Conservation (phyloP, 1,139 yeast species). For the Geotrichum candidum region DNA sequence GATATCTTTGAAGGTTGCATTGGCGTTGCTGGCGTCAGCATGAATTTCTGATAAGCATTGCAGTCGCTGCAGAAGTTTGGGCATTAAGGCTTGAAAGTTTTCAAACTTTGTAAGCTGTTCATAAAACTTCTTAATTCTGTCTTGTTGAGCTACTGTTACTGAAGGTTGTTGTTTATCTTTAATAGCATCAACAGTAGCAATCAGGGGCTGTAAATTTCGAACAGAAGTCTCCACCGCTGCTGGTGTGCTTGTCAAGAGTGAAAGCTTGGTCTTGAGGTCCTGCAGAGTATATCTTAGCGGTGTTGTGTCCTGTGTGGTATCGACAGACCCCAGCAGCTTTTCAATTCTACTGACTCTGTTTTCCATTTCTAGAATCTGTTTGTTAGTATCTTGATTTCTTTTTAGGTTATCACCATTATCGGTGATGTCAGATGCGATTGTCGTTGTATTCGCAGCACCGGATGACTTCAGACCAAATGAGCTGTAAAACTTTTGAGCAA, state of each 20-base stretch:
- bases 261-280: constrained; percentile 9
- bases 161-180: background rate
- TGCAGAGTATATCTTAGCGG: constrained; percentile 9
- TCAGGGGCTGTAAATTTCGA: constrained; percentile 4
- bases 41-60: constrained; percentile 11
- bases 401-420: background rate
- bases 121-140: constrained; percentile 9
- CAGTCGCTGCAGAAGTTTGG: constrained; percentile 13
- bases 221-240: constrained; percentile 11
- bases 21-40: constrained; percentile 14
- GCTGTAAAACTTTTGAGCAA: background rate
- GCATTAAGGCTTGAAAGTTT: constrained; percentile 11
- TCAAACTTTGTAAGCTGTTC: background rate
- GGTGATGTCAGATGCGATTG: background rate
- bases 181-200: constrained; percentile 3
- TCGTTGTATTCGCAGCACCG: background rate
- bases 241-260: constrained; percentile 14
- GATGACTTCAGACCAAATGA: background rate
- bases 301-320: background rate
- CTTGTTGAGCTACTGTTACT: background rate
- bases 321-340: constrained; percentile 8
- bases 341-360: constrained; percentile 8
- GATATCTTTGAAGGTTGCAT: constrained; percentile 9
- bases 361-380: constrained; percentile 5
- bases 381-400: background rate